Conservation (phyloP, 257 asterid species). For the Solanum gandarillasii region DNA sequence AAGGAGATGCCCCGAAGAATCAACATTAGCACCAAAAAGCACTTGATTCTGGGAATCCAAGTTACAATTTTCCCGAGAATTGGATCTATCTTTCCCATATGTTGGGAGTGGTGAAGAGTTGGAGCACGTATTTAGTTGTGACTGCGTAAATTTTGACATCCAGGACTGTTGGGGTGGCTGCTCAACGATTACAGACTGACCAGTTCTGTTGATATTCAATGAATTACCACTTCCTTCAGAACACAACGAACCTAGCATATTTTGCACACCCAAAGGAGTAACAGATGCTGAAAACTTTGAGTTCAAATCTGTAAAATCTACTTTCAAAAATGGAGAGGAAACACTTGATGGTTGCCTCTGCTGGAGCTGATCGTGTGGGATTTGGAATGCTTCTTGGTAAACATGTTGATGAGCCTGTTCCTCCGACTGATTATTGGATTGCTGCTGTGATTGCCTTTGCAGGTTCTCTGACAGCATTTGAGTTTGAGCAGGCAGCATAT, state of each 20-base stretch:
- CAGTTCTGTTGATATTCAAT: constrained; percentile 43
- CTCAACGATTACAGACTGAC: constrained; percentile 44
- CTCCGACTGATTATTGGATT: constrained; percentile 31
- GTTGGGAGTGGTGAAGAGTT: constrained; percentile 32
- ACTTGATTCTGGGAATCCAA: constrained; percentile 54
- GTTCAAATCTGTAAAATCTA: constrained; percentile 39
- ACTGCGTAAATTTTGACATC: constrained; percentile 43
- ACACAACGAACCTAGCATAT: constrained; percentile 58
- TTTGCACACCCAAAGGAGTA: constrained; percentile 50
- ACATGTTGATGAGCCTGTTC: constrained; percentile 37
- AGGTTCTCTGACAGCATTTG: constrained; percentile 55
- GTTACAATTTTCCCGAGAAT: constrained; percentile 41
- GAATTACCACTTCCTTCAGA: constrained; percentile 62
- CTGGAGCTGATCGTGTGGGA: constrained; percentile 54
- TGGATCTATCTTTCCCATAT: constrained; percentile 48
- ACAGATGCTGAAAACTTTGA: constrained; percentile 33
- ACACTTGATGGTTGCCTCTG: constrained; percentile 51
- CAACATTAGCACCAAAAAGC: constrained; percentile 48
- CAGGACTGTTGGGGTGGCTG: constrained; percentile 64
- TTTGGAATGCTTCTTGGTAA: constrained; percentile 49
- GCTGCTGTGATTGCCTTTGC: constrained; percentile 47
- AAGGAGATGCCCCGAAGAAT: constrained; percentile 59
- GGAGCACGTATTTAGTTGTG: constrained; percentile 30
- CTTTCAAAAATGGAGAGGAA: constrained; percentile 54
- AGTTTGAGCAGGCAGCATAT: constrained; percentile 47